Base-by-base conservation (phyloP, 805 yeast species). In the Scheffersomyces spartinae region DNA sequence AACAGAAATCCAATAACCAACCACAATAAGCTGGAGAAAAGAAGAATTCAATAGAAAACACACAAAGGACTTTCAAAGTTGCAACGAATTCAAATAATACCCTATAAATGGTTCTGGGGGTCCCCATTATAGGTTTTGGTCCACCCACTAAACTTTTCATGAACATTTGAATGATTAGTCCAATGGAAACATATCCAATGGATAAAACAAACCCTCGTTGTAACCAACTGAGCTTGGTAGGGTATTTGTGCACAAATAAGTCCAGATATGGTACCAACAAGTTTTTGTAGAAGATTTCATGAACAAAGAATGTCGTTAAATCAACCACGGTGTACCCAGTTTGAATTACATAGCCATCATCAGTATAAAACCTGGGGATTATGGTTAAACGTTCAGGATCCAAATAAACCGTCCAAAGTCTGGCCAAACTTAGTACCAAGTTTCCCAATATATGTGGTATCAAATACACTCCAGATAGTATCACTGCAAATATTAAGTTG, bases 11-110 rank as follows among this genome's bases (percentile, higher is more conserved):
- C 15, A 88, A 47, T 42, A 84, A 65, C 36, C 71, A 49, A 2
- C 98, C 98, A 42, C 96, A 85, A 39, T 73, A 73, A 0, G 80
- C 61, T 1, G 98, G 98, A 55, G 91, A 88, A 5, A 77, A 58
- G n/a, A 80, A 63, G 26, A 85, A 64, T 45, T 91, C 98, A 24
- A 83, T 66, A 4, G 75, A 66, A 42, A 86, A 79, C 14, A 91
- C 65, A 8, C 68, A 40, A 30, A 82, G 70, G 9, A 88, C 93
- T 45, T 86, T 88, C 13, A 74, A 40, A 2, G 93, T 74, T 17
- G 77, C 64, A 12, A 63, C 52, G 7, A 72, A 34, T 30, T 72
- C 77, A 40, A 74, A 68, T 15, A 77, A 42, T 2, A 64, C 36
- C 26, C 64, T 61, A 41, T 70, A 78, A 2, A 68, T 26, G 7